Evolutionary conservation across 768 basidiomycete genomes (phyloP).

Genomic region (Boletellus sp.): DNA sequence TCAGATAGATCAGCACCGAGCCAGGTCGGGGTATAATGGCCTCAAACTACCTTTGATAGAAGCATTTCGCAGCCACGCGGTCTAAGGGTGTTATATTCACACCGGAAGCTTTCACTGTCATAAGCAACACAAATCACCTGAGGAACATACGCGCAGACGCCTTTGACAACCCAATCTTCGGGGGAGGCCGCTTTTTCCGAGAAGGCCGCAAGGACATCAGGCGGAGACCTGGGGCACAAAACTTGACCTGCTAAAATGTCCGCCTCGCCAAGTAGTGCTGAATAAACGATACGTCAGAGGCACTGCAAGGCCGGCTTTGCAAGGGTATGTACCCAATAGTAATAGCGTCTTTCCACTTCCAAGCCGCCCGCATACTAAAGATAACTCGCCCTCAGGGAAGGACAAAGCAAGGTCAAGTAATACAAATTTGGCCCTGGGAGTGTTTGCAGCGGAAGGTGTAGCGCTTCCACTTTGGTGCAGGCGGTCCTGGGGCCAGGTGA

Average conservation of each 20-base stretch:
- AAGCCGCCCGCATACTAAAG: conserved; percentile 84
- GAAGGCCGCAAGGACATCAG: conserved; percentile 68
- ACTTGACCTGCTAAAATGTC: conserved; percentile 71
- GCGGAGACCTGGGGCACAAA: conserved; percentile 79
- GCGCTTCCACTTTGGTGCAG: conserved; percentile 38
- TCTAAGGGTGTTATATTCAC: conserved; percentile 25
- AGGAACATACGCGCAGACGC: conserved; percentile 85
- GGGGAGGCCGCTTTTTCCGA: conserved; percentile 37
- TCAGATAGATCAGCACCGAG: conserved; percentile 27
- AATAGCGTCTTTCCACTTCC: conserved; percentile 88
- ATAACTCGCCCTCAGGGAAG: conserved; percentile 77
- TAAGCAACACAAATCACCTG: conserved; percentile 41
- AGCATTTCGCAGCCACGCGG: conserved; percentile 72
- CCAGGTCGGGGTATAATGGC: conserved; percentile 27
- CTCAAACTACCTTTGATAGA: conserved; percentile 35
- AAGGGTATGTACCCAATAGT: conserved; percentile 48
- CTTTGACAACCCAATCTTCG: conserved; percentile 73
- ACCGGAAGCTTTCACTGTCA: conserved; percentile 2
- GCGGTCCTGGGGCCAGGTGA: conserved; percentile 88
- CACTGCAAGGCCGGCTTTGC: not conserved
- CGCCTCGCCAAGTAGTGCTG: conserved; percentile 66
- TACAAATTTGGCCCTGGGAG: conserved; percentile 76
- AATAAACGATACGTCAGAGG: conserved; percentile 7
- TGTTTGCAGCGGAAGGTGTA: conserved; percentile 56
- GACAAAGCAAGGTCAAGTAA: conserved; percentile 73